Evolutionary conservation across 225 moss, liverwort and hornwort genomes (phyloP).

Genomic region (Polytrichum commune): DNA sequence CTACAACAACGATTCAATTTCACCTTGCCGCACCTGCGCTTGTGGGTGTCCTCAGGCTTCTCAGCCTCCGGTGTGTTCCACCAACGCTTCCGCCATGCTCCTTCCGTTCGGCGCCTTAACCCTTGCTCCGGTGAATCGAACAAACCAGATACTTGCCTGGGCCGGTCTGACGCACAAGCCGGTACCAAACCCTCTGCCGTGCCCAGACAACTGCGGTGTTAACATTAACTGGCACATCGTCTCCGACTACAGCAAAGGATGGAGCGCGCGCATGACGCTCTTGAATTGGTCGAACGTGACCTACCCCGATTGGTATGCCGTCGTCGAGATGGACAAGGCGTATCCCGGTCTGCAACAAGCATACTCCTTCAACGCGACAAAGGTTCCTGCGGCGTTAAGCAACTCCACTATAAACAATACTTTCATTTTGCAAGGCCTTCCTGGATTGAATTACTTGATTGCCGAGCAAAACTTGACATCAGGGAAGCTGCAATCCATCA

Average conservation of each 20-base stretch:
- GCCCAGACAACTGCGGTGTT: conserved; percentile 76
- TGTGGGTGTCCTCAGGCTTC: conserved; percentile 51
- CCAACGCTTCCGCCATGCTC: conserved; percentile 48
- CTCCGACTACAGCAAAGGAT: conserved; percentile 68
- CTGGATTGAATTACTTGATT: conserved; percentile 42
- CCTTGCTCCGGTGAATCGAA: conserved; percentile 54
- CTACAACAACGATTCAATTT: conserved; percentile 71
- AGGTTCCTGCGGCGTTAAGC: conserved; percentile 28
- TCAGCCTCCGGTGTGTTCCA: conserved; percentile 22
- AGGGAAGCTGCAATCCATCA: conserved; percentile 44
- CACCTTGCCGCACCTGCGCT: conserved; percentile 74
- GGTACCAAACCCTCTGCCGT: conserved; percentile 59
- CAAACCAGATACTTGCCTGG: conserved; percentile 48
- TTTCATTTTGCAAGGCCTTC: conserved; percentile 28
- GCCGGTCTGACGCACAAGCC: conserved; percentile 35
- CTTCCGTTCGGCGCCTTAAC: conserved; percentile 69
- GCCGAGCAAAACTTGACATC: conserved; percentile 10
- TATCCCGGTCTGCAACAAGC: conserved; percentile 50
- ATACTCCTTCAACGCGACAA: conserved; percentile 71
- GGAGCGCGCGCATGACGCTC: conserved; percentile 74
- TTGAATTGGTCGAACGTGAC: conserved; percentile 68
- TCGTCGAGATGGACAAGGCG: conserved; percentile 47
- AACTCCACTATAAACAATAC: conserved; percentile 19
- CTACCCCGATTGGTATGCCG: conserved; percentile 62
- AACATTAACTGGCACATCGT: conserved; percentile 91